Conservation (phyloP, 2,329 filamentous ascomycete genomes). For the Fusarium sp. region DNA sequence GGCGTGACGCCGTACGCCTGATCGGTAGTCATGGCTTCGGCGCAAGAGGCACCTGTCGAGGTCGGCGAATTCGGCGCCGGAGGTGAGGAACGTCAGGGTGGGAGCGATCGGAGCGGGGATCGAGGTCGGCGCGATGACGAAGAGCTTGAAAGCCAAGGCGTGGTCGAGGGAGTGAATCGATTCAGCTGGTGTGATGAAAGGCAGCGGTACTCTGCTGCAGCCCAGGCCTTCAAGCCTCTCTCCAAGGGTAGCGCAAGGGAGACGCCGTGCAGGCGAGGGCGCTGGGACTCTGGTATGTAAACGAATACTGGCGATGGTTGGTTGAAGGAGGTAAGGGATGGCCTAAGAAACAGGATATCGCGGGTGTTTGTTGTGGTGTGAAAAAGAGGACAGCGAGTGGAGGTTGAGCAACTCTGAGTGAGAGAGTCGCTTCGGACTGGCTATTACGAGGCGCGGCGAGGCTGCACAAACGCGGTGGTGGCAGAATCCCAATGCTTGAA, state of each 20-base stretch:
- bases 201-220: neutral
- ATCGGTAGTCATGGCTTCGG: conserved; percentile 51
- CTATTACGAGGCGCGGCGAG: conserved; percentile 32
- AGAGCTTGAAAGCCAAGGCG: conserved; percentile 4
- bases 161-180: conserved; percentile 4
- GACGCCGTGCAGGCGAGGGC: conserved; percentile 25
- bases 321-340: conserved; percentile 20
- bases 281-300: conserved; percentile 28
- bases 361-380: conserved; percentile 20
- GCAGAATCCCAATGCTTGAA: conserved; percentile 12
- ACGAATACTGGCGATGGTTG: conserved; percentile 25
- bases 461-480: conserved; percentile 40
- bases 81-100: neutral
- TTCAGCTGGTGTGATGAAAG: neutral
- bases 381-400: conserved; percentile 12
- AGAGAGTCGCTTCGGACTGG: conserved; percentile 24
- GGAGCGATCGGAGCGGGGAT: neutral
- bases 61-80: conserved; percentile 5
- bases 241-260: conserved; percentile 40
- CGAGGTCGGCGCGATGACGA: neutral
- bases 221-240: conserved; percentile 33
- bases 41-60: conserved; percentile 13
- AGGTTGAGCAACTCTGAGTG: conserved; percentile 7
- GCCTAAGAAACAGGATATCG: conserved; percentile 19
- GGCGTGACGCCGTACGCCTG: conserved; percentile 77